These are phyloP conservation scores for Sporisorium graminicola DNA, from an alignment of 1,284 basidiomycete species.

Conservation along the genomic window DNA sequence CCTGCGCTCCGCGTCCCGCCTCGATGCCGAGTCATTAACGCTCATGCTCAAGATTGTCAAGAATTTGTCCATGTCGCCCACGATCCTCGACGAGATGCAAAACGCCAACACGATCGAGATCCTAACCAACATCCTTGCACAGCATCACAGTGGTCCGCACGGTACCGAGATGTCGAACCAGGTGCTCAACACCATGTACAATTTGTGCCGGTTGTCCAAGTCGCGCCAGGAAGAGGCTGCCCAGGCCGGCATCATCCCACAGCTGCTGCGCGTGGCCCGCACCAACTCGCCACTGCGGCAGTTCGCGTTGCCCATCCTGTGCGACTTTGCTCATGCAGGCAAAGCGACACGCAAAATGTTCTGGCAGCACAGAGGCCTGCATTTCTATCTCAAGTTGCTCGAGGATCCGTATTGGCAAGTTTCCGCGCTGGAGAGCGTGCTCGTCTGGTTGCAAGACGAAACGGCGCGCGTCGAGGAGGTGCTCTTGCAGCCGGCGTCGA, in stretches of 20 bases:
- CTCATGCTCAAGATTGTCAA: constrained; percentile 94
- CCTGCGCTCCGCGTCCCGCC: constrained; percentile 67
- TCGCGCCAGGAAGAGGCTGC: constrained; percentile 90
- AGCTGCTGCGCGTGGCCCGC: constrained; percentile 86
- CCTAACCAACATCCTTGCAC: constrained; percentile 84
- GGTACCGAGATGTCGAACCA: constrained; percentile 75
- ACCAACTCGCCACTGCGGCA: constrained; percentile 92
- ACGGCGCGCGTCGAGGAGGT: constrained; percentile 91
- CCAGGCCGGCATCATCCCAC: constrained; percentile 91
- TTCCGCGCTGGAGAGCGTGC: constrained; percentile 87
- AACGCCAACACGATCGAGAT: constrained; percentile 95
- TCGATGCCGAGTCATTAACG: constrained; percentile 83
- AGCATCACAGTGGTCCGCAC: constrained; percentile 82
- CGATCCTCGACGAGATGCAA: constrained; percentile 89
- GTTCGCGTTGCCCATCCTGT: constrained; percentile 94
- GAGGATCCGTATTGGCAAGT: constrained; percentile 96
- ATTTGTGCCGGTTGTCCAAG: constrained; percentile 63
- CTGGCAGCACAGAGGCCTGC: constrained; percentile 69
- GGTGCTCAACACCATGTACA: constrained; percentile 66
- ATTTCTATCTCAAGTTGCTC: constrained; percentile 84
- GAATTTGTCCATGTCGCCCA: constrained; percentile 87
- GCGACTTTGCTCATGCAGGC: constrained; percentile 73
- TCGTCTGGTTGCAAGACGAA: constrained; percentile 96
- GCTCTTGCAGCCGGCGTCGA: constrained; percentile 78
- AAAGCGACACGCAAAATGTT: constrained; percentile 63